Evolutionary conservation across 306 rosid species (phyloP), one percentile per base, ranked within the genome.

Genomic region (Castanospermum australe): DNA sequence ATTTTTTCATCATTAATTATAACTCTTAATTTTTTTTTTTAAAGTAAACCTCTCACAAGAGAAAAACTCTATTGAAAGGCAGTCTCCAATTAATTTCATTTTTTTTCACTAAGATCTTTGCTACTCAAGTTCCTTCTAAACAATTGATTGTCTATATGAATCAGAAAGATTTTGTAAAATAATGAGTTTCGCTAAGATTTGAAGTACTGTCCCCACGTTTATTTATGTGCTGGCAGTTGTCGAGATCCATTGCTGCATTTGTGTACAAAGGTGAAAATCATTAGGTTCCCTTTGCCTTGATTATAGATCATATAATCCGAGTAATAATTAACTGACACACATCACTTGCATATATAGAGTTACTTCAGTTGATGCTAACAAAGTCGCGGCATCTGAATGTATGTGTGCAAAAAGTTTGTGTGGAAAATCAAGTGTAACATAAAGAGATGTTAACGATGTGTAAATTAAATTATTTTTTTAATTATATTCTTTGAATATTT

Each of bases 161-260:
- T 67, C 62, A 81, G 51, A 56, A 47, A 50, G 47, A 39, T 76
- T 70, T 84, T 62, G 63, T 66, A 56, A 48, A 71, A 28, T 59
- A 11, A 61, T 25, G 25, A 61, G 48, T 69, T 81, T 81, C 30
- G 35, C 75, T 54, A 44, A 36, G 45, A 44, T 61, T 68, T 63
- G 57, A 82, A 79, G 86, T 24, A 74, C 41, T 20, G 79, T 69
- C 82, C 86, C 86, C 55, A 74, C 83, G 18, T 44, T 78, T 55
- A 60, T 51, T 56, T 79, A 21, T 68, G 32, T 64, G 75, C 20
- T 61, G 54, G 64, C 24, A 20, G 66, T 33, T 75, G 60, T 36
- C 63, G 71, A 25, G 61, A 67, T 73, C 22, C 42, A 0, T 50
- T 60, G 62, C 32, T 75, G 55, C 33, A 36, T 47, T 21, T 35